phyloP scores from a whole-genome alignment of 2,329 filamentous ascomycete species.

The Alternaria brassicicola region DNA sequence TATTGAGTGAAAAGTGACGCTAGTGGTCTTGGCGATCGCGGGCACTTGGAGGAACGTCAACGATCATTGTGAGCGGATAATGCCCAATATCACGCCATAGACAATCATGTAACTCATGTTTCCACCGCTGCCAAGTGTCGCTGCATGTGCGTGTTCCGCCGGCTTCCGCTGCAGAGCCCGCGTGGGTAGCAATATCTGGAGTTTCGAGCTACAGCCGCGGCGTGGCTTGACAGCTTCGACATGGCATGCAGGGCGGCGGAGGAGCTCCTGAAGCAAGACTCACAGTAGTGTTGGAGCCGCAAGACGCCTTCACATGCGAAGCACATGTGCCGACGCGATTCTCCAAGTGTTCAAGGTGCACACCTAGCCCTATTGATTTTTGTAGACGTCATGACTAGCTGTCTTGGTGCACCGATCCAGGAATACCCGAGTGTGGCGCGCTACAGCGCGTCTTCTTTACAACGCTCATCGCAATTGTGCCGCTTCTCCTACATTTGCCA shows the following conservation, averaged over 20 bases:
- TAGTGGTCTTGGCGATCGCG: not conserved
- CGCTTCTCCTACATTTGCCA: not conserved
- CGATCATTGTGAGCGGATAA: not conserved
- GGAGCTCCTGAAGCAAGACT: not conserved
- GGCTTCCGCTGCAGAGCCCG: not conserved
- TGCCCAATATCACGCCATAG: not conserved
- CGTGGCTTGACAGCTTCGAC: not conserved
- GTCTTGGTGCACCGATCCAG: conserved; percentile 9
- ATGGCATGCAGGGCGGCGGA: not conserved
- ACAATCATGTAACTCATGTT: not conserved
- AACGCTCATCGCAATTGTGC: conserved; percentile 6
- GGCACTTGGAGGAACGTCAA: not conserved
- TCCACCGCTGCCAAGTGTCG: not conserved
- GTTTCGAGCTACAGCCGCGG: not conserved
- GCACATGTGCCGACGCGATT: not conserved
- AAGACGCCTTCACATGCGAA: conserved; percentile 6
- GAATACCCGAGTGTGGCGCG: conserved; percentile 19
- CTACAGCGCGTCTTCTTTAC: conserved; percentile 9
- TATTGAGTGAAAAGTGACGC: conserved; percentile 1
- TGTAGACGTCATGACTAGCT: conserved; percentile 24
- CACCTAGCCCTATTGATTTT: conserved; percentile 12
- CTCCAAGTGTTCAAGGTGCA: not conserved
- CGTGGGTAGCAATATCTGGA: not conserved
- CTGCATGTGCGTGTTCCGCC: not conserved
- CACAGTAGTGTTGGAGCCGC: not conserved